A percentile compares a stretch with the other conserved stretches of the same genome.
Evolutionary conservation across 192 early-diverging fungal species (phyloP).

Genomic region (Coemansia reversa): DNA sequence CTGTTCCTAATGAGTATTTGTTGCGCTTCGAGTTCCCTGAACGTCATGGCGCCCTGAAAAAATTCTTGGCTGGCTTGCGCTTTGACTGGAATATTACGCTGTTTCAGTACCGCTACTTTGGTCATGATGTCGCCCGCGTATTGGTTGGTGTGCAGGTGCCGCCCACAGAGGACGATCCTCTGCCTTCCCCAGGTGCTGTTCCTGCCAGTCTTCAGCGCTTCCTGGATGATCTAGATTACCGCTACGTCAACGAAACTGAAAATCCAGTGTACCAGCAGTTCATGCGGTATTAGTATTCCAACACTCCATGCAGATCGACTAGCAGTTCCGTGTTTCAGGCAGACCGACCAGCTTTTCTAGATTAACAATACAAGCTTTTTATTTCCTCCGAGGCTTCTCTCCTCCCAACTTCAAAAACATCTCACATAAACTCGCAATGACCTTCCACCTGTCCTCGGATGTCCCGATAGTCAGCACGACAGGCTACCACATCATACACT

Average conservation of each 20-base stretch:
- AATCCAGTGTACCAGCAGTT: constrained; percentile 90
- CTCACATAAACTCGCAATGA: constrained; percentile 55
- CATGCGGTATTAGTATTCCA: constrained; percentile 39
- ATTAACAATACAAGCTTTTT: not conserved
- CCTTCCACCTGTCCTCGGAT: constrained; percentile 53
- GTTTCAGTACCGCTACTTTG: constrained; percentile 98
- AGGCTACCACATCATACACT: constrained; percentile 54
- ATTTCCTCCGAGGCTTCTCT: too few species aligned
- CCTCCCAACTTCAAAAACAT: too few species aligned
- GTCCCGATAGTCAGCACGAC: constrained; percentile 49
- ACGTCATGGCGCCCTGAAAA: constrained; percentile 85
- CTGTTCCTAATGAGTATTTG: constrained; percentile 80
- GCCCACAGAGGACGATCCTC: constrained; percentile 51
- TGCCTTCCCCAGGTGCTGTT: constrained; percentile 13
- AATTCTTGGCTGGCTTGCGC: constrained; percentile 74
- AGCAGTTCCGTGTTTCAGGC: too few species aligned
- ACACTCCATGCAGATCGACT: too few species aligned
- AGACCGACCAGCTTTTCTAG: not conserved
- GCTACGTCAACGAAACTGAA: constrained; percentile 88
- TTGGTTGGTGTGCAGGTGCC: constrained; percentile 93
- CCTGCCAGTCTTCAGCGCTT: constrained; percentile 67
- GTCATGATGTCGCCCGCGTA: constrained; percentile 92
- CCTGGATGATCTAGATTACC: constrained; percentile 78
- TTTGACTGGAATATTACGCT: constrained; percentile 79
- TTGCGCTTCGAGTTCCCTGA: constrained; percentile 97